These are phyloP conservation scores for Sicyos edulis DNA, from an alignment of 306 rosid genomes.

Conservation along the genomic window DNA sequence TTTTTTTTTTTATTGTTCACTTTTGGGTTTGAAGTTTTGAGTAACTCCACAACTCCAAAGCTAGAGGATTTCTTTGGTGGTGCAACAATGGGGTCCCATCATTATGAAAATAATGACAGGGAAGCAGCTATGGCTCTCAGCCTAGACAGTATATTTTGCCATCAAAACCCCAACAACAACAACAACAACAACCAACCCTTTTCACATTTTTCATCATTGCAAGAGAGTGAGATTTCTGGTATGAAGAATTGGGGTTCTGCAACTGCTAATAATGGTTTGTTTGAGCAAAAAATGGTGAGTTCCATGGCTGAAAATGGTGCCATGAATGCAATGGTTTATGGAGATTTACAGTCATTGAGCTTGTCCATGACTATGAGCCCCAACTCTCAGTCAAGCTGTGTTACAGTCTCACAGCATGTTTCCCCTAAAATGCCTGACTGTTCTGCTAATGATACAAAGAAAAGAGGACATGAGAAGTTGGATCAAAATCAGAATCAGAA, in stretches of 20 bases:
- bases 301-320: slow-evolving; percentile 46
- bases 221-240: slow-evolving; percentile 32
- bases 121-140: slow-evolving; percentile 58
- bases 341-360: slow-evolving; percentile 51
- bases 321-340: slow-evolving; percentile 35
- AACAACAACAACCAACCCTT: slow-evolving; percentile 31
- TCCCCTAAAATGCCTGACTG: slow-evolving; percentile 42
- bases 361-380: slow-evolving; percentile 81
- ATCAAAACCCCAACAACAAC: slow-evolving; percentile 39
- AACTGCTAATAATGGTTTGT: slow-evolving; percentile 1
- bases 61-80: slow-evolving; percentile 79
- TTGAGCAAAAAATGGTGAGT: slow-evolving; percentile 40
- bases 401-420: slow-evolving; percentile 48
- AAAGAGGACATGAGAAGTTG: slow-evolving; percentile 54
- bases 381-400: slow-evolving; percentile 76
- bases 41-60: slow-evolving; percentile 54
- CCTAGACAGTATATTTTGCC: slow-evolving; percentile 52
- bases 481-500: slow-evolving; percentile 43
- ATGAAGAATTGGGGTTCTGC: slow-evolving; percentile 45
- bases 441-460: slow-evolving; percentile 58
- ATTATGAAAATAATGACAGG: slow-evolving; percentile 49
- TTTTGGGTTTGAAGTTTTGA: slow-evolving; percentile 41
- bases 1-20: slow-evolving; percentile 3
- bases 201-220: slow-evolving; percentile 21
- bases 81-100: slow-evolving; percentile 62